Conservation (phyloP, 2,329 filamentous ascomycete genomes). For the Aspergillus proliferans region DNA sequence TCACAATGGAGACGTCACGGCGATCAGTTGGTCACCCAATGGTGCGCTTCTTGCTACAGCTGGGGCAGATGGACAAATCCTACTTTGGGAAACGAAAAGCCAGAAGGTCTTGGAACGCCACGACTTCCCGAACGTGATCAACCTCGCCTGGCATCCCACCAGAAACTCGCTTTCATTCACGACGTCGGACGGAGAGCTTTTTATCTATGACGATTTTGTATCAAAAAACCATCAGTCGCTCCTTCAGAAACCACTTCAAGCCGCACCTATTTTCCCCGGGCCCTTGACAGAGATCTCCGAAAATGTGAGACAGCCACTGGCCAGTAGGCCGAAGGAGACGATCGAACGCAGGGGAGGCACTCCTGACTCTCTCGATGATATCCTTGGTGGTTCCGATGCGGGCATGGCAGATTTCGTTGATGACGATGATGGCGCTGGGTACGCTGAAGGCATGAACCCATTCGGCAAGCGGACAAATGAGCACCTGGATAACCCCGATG, state of each 20-base stretch:
- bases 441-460: constrained; percentile 59
- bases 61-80: constrained; percentile 43
- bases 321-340: constrained; percentile 52
- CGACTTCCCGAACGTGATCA: constrained; percentile 77
- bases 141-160: constrained; percentile 82
- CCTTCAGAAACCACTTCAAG: constrained; percentile 55
- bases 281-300: constrained; percentile 63
- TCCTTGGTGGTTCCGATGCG: constrained; percentile 58
- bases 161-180: constrained; percentile 88
- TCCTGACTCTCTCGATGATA: constrained; percentile 72
- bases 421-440: constrained; percentile 92
- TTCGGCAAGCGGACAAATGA: constrained; percentile 57
- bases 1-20: constrained; percentile 78
- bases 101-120: constrained; percentile 73
- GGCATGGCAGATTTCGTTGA: constrained; percentile 78
- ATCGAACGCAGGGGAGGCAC: constrained; percentile 55
- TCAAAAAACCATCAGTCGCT: constrained; percentile 44
- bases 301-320: constrained; percentile 53
- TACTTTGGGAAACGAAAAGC: constrained; percentile 82
- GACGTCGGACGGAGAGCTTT: constrained; percentile 86
- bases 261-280: constrained; percentile 80
- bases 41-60: constrained; percentile 72
- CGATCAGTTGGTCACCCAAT: constrained; percentile 89
- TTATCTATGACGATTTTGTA: constrained; percentile 65
- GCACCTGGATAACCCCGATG: constrained; percentile 42